A percentile compares a stretch with the other conserved stretches of the same genome.
Conservation (phyloP, 257 asterid species). For the Cynanchum wilfordii region DNA sequence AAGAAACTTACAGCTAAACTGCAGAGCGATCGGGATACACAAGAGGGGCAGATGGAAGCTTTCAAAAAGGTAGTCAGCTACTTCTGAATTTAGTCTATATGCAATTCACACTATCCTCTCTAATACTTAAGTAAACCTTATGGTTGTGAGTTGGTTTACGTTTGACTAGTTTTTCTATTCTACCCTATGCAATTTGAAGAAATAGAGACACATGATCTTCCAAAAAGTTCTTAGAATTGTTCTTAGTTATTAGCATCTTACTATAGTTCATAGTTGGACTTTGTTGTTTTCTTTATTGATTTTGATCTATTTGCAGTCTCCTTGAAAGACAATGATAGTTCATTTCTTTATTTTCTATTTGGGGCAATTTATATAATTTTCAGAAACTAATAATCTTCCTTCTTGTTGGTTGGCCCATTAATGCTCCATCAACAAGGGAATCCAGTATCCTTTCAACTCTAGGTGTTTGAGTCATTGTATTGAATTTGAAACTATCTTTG, state of each 20-base stretch:
- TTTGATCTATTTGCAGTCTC: background rate
- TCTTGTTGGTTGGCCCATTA: background rate
- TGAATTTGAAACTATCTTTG: background rate
- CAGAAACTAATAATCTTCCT: background rate
- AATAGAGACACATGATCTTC: background rate
- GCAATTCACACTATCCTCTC: background rate
- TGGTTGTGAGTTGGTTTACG: background rate
- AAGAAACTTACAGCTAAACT: conserved; percentile 39
- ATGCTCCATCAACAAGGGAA: background rate
- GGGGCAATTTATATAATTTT: background rate
- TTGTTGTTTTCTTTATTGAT: conserved; percentile 1
- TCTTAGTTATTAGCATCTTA: background rate
- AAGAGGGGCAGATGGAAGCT: conserved; percentile 41
- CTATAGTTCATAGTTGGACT: background rate
- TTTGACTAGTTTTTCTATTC: background rate
- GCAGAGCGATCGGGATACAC: conserved; percentile 48
- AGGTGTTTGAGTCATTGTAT: background rate
- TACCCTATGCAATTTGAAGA: background rate
- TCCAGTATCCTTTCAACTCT: background rate
- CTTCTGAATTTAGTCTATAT: conserved; percentile 14
- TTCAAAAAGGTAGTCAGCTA: conserved; percentile 57
- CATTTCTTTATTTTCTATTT: background rate
- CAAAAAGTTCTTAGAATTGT: background rate
- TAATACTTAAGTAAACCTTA: background rate
- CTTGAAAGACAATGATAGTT: background rate